Evolutionary conservation across 441 rosid genomes (phyloP), one percentile per base, ranked within the genome.

Genomic region (Geranium incanum): DNA sequence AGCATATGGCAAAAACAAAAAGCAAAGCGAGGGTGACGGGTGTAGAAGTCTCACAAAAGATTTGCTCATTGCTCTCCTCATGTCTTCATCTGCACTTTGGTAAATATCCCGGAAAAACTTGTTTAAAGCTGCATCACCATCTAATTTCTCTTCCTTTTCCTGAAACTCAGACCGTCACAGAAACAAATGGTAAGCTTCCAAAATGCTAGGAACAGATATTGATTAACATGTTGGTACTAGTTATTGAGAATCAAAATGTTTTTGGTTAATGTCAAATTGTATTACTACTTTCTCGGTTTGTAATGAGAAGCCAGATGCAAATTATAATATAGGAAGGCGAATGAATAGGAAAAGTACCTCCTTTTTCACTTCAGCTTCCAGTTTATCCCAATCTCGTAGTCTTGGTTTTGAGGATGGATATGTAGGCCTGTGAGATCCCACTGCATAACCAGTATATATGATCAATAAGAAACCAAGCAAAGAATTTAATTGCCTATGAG

Each of bases 41-140:
- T 0, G 6, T 1, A 45, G 41, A 16, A 66, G 67, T 76, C 99
- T 86, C 86, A 94, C 97, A 75, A 94, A 94, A 69, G 99, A 92
- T 83, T 94, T 94, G 59, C 85, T 78, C 99, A 94, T 94, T 2
- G 99, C 99, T 76, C 91, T 86, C 77, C 92, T 88, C 6, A 84
- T 87, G 75, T 94, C 99, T 66, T 94, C 99, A 69, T 92, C 93
- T 0, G 94, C 96, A 79, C 79, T 87, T 8, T 83, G 72, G 72
- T 92, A 94, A 71, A 94, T 94, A 3, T 82, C 96, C 48, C 86
- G 86, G 89, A 94, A 94, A 78, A 94, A 87, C 71, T 86, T 94
- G 86, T 94, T 94, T 86, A 94, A 76, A 13, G 89, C 99, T 1
- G 99, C 99, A 77, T 94, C 99, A 71, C 99, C 99, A 55, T 94